Base-by-base conservation (phyloP, 805 yeast genomes). In the Starmerella tilneyi region DNA sequence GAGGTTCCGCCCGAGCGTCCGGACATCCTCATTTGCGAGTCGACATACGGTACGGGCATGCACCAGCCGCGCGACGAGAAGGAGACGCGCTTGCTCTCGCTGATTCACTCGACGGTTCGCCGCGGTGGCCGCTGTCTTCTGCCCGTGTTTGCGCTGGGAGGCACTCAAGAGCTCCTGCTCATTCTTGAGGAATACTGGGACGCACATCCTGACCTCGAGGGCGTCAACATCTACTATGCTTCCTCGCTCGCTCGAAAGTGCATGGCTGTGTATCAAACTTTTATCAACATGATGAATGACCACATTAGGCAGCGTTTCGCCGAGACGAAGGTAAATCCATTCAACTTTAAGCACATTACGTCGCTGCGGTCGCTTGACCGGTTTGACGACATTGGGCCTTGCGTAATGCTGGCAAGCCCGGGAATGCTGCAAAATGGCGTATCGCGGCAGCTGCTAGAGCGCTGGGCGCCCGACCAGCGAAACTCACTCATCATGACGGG, bases 381-480 rank as follows among this genome's bases (percentile, higher is more conserved):
- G 52, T 81, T 92, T 59, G 94, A 86, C 56, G 98, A 92, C 62
- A 73, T 85, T 54, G 94, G 94, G 0, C 96, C 98, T 4, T 85
- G 95, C 54, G 97, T 92, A 17, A 88, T 92, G 64, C 75, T 92
- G 28, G 98, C 98, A 0, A 78, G 94, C 36, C 99, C 99, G 0
- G 99, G 99, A 61, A 92, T 92, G 99, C 69, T 92, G 40, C 98
- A 89, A 62, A 88, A 83, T 60, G 99, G 99, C 50, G 79, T 88
- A 3, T 85, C 96, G 0, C 72, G 99, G 55, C 92, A 83, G 55
- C 69, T 92, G 17, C 70, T 92, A 23, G 99, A 92, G 59, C 76
- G 81, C 61, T 92, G 99, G 99, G 88, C 94, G 5, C 98, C 99
- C 0, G 97, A 92, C 57, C 82, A 94, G 3, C 81, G 84, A 58